Conservation (phyloP, 2,329 filamentous ascomycete genomes). For the Ophiostoma montium region DNA sequence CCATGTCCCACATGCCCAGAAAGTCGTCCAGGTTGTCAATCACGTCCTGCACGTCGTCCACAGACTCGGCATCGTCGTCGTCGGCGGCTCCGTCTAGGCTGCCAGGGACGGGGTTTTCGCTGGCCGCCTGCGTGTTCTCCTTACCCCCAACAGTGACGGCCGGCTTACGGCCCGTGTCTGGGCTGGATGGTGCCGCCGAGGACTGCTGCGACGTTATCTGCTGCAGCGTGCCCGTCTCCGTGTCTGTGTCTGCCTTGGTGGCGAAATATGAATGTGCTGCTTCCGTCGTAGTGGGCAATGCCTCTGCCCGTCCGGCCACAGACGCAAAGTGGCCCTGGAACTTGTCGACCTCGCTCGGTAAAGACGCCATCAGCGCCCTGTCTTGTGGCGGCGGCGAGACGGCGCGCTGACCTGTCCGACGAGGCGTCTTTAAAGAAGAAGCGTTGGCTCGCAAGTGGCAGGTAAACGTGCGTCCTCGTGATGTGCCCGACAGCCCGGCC, state of each 20-base stretch:
- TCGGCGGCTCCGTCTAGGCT: neutral
- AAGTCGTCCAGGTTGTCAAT: constrained; percentile 33
- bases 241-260: constrained; percentile 24
- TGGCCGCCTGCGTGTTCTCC: neutral
- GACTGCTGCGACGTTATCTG: neutral
- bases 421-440: neutral
- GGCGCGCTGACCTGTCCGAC: constrained; percentile 9
- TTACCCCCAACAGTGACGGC: neutral
- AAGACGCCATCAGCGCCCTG: constrained; percentile 17
- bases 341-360: constrained; percentile 23
- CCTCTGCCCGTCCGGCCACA: constrained; percentile 19
- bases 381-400: constrained; percentile 31
- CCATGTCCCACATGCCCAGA: constrained; percentile 24
- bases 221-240: constrained; percentile 4
- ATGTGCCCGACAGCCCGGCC: constrained; percentile 5
- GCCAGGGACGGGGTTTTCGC: constrained; percentile 6
- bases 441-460: neutral
- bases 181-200: neutral
- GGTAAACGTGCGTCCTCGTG: neutral
- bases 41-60: constrained; percentile 31
- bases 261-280: neutral
- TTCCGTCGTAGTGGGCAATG: constrained; percentile 12
- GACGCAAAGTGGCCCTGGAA: constrained; percentile 20
- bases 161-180: neutral
- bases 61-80: constrained; percentile 2